phyloP scores from a whole-genome alignment of 2,329 filamentous ascomycete genomes.

The Calonectria pauciramosa region DNA sequence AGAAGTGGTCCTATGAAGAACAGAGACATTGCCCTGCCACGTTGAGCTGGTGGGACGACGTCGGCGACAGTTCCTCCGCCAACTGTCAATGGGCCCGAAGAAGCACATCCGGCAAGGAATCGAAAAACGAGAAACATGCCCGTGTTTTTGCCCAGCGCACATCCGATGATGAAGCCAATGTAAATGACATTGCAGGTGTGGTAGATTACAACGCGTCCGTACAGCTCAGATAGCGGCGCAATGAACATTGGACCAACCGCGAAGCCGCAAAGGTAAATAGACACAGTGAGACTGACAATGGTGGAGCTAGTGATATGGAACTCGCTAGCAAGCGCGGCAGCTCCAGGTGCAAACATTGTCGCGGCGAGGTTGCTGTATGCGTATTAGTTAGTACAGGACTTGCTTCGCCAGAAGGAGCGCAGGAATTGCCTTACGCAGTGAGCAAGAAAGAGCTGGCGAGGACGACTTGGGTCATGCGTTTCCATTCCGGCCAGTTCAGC shows the following conservation, averaged over 20 bases:
- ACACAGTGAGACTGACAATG: constrained; percentile 56
- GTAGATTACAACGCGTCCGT: constrained; percentile 61
- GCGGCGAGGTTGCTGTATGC: constrained; percentile 38
- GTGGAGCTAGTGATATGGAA: constrained; percentile 54
- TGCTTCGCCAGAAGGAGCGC: constrained; percentile 51
- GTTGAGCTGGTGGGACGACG: constrained; percentile 68
- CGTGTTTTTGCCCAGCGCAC: constrained; percentile 66
- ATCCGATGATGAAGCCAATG: constrained; percentile 63
- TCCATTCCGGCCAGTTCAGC: constrained; percentile 75
- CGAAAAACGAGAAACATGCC: constrained; percentile 72
- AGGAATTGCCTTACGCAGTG: constrained; percentile 30
- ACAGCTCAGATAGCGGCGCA: constrained; percentile 73
- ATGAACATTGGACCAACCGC: constrained; percentile 72
- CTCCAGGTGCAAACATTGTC: constrained; percentile 62
- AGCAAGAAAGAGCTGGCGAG: constrained; percentile 53
- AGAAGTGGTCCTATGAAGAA: constrained; percentile 73
- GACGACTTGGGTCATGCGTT: constrained; percentile 69
- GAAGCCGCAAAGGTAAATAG: constrained; percentile 61
- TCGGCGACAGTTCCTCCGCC: constrained; percentile 76
- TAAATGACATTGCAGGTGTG: constrained; percentile 58
- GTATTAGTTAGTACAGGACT: constrained; percentile 21
- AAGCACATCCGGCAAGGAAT: constrained; percentile 72
- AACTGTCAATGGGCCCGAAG: constrained; percentile 72
- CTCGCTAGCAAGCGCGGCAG: constrained; percentile 59
- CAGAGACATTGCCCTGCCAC: constrained; percentile 72